Base-by-base conservation (phyloP, 768 basidiomycete genomes). In the Termitomyces sp. region DNA sequence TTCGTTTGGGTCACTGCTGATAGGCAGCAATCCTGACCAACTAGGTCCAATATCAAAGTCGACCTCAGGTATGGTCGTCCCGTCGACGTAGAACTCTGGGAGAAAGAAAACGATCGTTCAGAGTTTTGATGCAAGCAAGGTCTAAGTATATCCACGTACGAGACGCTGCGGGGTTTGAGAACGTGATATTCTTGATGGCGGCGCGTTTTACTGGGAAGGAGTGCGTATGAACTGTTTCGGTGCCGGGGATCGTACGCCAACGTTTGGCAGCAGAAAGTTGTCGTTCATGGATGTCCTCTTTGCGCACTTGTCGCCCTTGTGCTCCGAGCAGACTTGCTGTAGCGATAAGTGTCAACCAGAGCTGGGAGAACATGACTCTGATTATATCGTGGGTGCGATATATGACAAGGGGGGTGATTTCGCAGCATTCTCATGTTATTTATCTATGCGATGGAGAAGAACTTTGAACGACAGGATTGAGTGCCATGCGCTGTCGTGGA, bases 11-110 rank as follows among this genome's bases (percentile, higher is more conserved):
- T 75, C 70, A 33, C 68, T 65, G 60, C 86, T 89, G 54, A 91
- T 90, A 2, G 89, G 89, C 53, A 91, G 64, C 24, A 91, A 71
- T 8, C 89, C 89, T 4, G 87, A 73, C 86, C 87, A 90, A 60
- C 85, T 87, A 3, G 87, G 85, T 3, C 88, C 89, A 39, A 88
- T 75, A 62, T 90, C 87, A 62, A 86, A 90, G 62, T 85, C 77
- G 20, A 90, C 84, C 44, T 84, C 74, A 5, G 89, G 88, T 45
- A 91, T 83, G 34, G 70, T 73, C 44, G 71, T 76, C 1, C 88
- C 88, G 60, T 89, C 74, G 16, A 91, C 88, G 64, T 75, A 88
- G 66, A 88, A 90, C 62, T 86, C 87, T 87, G 58, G 2, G 33
- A 5, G 15, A n/a, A 13, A 39, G 8, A 24, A 22, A 28, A 6